These are phyloP conservation scores for Mucor lusitanicus DNA, from an alignment of 371 early-diverging fungal species.

Conservation along the genomic window DNA sequence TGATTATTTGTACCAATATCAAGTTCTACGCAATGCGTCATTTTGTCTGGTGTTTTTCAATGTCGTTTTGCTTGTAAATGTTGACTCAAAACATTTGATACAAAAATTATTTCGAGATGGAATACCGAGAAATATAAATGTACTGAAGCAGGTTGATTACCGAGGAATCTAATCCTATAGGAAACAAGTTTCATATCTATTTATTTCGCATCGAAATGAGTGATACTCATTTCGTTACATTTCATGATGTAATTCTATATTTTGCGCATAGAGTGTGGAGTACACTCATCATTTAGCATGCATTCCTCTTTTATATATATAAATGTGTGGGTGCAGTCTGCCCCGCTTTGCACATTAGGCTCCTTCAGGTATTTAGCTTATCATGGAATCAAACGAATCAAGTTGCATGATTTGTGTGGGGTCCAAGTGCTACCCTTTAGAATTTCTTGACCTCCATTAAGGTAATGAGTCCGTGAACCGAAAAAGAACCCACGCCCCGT, in stretches of 20 bases:
- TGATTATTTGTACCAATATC: not conserved
- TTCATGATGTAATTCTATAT: slow-evolving; percentile 5
- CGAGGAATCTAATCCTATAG: not conserved
- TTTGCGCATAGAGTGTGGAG: not conserved
- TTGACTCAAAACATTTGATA: not conserved
- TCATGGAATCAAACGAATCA: slow-evolving; percentile 6
- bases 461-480: slow-evolving; percentile 5
- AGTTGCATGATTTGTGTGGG: slow-evolving; percentile 12
- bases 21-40: not conserved
- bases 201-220: not conserved
- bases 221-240: not conserved
- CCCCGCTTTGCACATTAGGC: not conserved
- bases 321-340: not conserved
- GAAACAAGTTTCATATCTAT: not conserved
- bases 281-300: slow-evolving; percentile 1
- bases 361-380: not conserved
- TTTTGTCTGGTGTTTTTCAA: not conserved
- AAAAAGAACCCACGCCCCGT: slow-evolving; percentile 3
- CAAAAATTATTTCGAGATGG: not conserved
- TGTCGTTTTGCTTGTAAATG: too few species aligned
- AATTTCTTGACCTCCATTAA: not conserved
- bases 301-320: not conserved
- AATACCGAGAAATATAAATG: not conserved
- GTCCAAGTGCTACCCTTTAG: not conserved
- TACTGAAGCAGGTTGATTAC: not conserved